Evolutionary conservation across 2,329 filamentous ascomycete genomes (phyloP).

Genomic region (Talaromyces sp.): DNA sequence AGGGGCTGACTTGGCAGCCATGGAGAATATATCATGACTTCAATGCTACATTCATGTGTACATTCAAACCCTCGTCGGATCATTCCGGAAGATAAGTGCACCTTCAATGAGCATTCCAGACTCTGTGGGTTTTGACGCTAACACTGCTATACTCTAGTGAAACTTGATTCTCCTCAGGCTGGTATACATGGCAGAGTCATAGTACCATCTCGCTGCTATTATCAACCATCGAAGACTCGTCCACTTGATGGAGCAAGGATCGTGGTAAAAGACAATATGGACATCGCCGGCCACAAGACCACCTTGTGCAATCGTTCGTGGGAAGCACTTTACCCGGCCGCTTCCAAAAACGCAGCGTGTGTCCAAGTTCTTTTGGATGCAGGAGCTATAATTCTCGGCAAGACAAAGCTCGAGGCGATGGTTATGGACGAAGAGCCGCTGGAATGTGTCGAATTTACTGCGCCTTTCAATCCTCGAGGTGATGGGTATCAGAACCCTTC

Average conservation of each 20-base stretch:
- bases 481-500: slow-evolving; percentile 35
- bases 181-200: too few relatives aligned
- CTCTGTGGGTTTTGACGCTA: too few relatives aligned
- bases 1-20: too few relatives aligned
- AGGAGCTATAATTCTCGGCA: slow-evolving; percentile 48
- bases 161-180: too few relatives aligned
- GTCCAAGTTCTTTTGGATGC: slow-evolving; percentile 56
- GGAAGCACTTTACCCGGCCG: slow-evolving; percentile 50
- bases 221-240: too few relatives aligned
- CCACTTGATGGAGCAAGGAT: slow-evolving; percentile 37
- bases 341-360: slow-evolving; percentile 47
- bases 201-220: too few relatives aligned
- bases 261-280: slow-evolving; percentile 62
- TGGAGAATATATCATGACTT: too few relatives aligned
- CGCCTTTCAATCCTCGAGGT: slow-evolving; percentile 20
- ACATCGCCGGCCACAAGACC: slow-evolving; percentile 56
- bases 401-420: slow-evolving; percentile 29
- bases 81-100: too few relatives aligned
- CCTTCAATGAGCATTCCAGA: too few relatives aligned
- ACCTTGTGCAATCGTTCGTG: slow-evolving; percentile 59
- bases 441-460: slow-evolving; percentile 30
- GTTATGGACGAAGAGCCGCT: slow-evolving; percentile 22
- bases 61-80: too few relatives aligned
- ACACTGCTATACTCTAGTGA: too few relatives aligned
- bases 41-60: too few relatives aligned